These are phyloP conservation scores for Tolypocladium nubicola DNA, from an alignment of 2,329 filamentous ascomycete genomes.

Conservation along the genomic window DNA sequence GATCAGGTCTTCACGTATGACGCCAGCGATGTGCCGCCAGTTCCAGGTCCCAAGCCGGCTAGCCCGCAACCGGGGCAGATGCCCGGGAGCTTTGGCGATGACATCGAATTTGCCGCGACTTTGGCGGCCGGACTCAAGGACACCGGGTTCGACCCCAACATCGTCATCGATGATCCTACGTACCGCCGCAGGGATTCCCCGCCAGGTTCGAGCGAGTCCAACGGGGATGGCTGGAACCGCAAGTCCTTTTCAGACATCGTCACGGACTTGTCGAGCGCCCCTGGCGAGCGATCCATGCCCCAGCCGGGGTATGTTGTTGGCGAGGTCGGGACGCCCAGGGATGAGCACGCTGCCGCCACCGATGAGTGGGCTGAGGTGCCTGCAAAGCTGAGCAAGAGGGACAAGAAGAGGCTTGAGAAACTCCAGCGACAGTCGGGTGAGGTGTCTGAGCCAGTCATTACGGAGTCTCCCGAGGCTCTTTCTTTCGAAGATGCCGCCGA, in stretches of 20 bases:
- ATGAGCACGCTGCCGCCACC: constrained; percentile 11
- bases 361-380: constrained; percentile 14
- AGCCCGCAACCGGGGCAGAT: constrained; percentile 39
- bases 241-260: constrained; percentile 39
- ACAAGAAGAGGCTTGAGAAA: constrained; percentile 37
- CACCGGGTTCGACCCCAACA: constrained; percentile 60
- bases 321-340: constrained; percentile 33
- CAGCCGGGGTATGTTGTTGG: constrained; percentile 35
- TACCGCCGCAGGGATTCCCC: constrained; percentile 56
- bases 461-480: constrained; percentile 2
- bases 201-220: constrained; percentile 43
- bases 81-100: constrained; percentile 56
- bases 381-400: constrained; percentile 34
- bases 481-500: constrained; percentile 14
- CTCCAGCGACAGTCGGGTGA: constrained; percentile 8
- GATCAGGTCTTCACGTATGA: constrained; percentile 23
- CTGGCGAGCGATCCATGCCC: constrained; percentile 8
- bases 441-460: background rate
- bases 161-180: constrained; percentile 55
- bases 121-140: constrained; percentile 57
- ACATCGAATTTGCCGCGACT: constrained; percentile 59
- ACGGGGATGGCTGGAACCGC: constrained; percentile 31
- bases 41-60: constrained; percentile 46
- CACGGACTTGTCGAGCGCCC: constrained; percentile 22
- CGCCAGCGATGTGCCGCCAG: constrained; percentile 33